These are phyloP conservation scores for Fomitopsis pulvina DNA, from an alignment of 768 basidiomycete species.

Conservation along the genomic window DNA sequence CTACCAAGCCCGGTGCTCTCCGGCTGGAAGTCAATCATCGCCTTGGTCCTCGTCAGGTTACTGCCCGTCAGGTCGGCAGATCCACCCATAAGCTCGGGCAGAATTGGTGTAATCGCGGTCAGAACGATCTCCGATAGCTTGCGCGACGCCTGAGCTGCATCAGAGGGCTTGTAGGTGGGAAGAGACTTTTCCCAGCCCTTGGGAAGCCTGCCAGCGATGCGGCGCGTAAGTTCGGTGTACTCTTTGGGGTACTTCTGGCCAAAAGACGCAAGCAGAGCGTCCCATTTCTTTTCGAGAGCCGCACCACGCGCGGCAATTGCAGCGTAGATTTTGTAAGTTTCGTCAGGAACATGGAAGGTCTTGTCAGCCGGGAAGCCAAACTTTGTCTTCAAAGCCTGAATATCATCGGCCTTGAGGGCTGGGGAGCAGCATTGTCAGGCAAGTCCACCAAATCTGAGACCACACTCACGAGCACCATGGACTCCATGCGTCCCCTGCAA, in stretches of 20 bases:
- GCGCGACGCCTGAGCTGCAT: conserved; percentile 84
- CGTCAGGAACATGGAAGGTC: conserved; percentile 72
- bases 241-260: conserved; percentile 75
- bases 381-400: conserved; percentile 73
- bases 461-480: conserved; percentile 80
- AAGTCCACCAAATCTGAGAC: not conserved
- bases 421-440: conserved; percentile 7
- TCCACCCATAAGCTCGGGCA: conserved; percentile 86
- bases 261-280: conserved; percentile 59
- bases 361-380: conserved; percentile 76
- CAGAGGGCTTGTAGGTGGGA: conserved; percentile 78
- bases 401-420: conserved; percentile 94
- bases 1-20: conserved; percentile 77
- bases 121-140: conserved; percentile 91
- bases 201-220: conserved; percentile 78
- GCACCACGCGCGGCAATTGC: conserved; percentile 68
- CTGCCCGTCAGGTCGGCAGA: conserved; percentile 91
- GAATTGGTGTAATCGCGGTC: conserved; percentile 59
- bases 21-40: conserved; percentile 85
- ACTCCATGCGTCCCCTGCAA: conserved; percentile 91
- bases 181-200: conserved; percentile 81
- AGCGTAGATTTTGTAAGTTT: conserved; percentile 62
- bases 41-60: conserved; percentile 86
- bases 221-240: conserved; percentile 79
- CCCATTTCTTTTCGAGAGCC: conserved; percentile 70